A percentile compares a stretch with the other conserved stretches of the same genome.
Conservation (phyloP, 768 basidiomycete species). For the Boletus patriciae region DNA sequence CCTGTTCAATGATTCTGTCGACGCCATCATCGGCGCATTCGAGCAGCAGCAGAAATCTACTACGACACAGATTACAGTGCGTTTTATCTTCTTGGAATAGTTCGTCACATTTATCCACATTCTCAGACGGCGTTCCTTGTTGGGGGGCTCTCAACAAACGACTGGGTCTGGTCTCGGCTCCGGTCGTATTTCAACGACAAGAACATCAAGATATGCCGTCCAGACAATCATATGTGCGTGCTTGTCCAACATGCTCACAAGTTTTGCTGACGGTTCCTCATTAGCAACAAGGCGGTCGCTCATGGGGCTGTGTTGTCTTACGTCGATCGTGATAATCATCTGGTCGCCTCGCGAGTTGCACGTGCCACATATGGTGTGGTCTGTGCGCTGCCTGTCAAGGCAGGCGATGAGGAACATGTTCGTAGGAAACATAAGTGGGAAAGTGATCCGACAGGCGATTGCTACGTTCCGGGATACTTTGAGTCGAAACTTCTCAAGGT, state of each 20-base stretch:
- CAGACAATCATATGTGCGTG: conserved; percentile 10
- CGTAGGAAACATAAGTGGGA: conserved; percentile 10
- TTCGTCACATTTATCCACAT: background rate
- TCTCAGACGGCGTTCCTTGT: conserved; percentile 16
- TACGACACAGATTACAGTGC: background rate
- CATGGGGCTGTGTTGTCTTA: conserved; percentile 11
- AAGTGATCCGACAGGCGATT: conserved; percentile 1
- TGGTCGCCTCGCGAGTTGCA: conserved; percentile 2
- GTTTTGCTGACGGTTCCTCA: background rate
- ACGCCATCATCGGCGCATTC: conserved; percentile 11
- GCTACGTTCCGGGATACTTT: conserved; percentile 16
- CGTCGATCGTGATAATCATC: background rate
- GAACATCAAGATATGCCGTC: conserved; percentile 2
- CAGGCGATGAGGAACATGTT: background rate
- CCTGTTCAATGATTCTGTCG: conserved; percentile 9
- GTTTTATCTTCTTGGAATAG: background rate
- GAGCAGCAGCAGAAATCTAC: conserved; percentile 9
- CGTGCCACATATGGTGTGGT: conserved; percentile 7
- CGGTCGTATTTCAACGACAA: conserved; percentile 7
- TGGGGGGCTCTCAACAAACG: conserved; percentile 9
- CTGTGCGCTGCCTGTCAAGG: conserved; percentile 5
- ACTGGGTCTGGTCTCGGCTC: conserved; percentile 12
- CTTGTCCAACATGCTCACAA: background rate
- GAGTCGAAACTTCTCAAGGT: conserved; percentile 14
- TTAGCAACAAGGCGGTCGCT: conserved; percentile 11